These are phyloP conservation scores for Erodium trifolium DNA, from an alignment of 441 rosid genomes.

Conservation along the genomic window DNA sequence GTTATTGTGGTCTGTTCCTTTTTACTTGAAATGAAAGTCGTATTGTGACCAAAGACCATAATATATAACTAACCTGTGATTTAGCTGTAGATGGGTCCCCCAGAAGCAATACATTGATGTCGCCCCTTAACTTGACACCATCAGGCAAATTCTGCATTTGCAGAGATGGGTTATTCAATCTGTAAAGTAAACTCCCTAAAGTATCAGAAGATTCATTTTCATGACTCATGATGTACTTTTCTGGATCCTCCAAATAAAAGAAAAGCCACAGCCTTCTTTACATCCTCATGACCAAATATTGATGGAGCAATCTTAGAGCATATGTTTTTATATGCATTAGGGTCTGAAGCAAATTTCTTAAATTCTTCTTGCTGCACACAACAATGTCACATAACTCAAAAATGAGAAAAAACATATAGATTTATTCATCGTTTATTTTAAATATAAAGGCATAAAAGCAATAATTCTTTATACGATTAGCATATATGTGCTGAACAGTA, in stretches of 20 bases:
- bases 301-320: constrained; percentile 92
- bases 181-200: background rate
- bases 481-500: background rate
- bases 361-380: constrained; percentile 74
- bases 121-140: constrained; percentile 91
- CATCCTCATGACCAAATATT: constrained; percentile 85
- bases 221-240: constrained; percentile 40
- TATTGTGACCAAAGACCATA: background rate
- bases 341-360: constrained; percentile 61
- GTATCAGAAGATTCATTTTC: constrained; percentile 11
- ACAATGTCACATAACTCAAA: background rate
- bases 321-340: constrained; percentile 48
- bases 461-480: background rate
- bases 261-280: constrained; percentile 87
- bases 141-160: constrained; percentile 65
- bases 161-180: constrained; percentile 16
- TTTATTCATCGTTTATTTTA: background rate
- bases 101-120: constrained; percentile 82
- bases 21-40: background rate
- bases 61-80: constrained; percentile 56
- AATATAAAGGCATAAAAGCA: background rate
- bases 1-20: background rate
- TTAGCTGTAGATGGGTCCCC: constrained; percentile 98
- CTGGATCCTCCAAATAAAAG: constrained; percentile 95
- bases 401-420: background rate